Base-by-base conservation (phyloP, 768 basidiomycete species). In the Fistulinella prunicolor region DNA sequence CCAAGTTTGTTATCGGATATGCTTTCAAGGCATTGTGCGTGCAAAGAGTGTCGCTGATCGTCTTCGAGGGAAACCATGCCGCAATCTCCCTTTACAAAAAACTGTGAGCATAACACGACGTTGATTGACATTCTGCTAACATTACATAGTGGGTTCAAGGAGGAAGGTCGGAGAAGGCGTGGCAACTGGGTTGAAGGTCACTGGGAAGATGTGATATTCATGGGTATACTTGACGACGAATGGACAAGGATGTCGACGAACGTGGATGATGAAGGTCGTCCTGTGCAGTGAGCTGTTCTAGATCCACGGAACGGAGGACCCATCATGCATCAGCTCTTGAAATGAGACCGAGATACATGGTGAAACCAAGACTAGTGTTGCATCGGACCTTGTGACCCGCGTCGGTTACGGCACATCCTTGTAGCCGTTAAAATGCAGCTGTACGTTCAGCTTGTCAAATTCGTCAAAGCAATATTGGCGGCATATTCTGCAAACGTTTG, bases 191-290 rank as follows among this genome's bases (percentile, higher is more conserved):
- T 56, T 17, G 57, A 63, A 29, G 65, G 68, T 7, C 54, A 59
- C 22, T 69, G 65, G 67, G 53, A 64, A 17, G 67, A 70, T 37
- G 45, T 49, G 19, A 51, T 67, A 17, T 50, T 50, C 28, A 69
- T 70, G 66, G 60, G 61, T 10, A 55, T 67, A n/a, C 49, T 67
- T 17, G 59, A 64, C 16, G 63, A 69, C 24, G 68, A 69, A 32
- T 70, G 69, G 69, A 16, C 32, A 28, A 19, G 36, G 22, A 34
- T 35, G n/a, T n/a, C n/a, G n/a, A n/a, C n/a, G 23, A 13, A 49
- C 30, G 7, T n/a, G 14, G 39, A 39, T 17, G 28, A n/a, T n/a
- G n/a, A n/a, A n/a, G n/a, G n/a, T n/a, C n/a, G n/a, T n/a, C n/a
- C n/a, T n/a, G n/a, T n/a, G n/a, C n/a, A n/a, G n/a, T n/a, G n/a